These are phyloP conservation scores for Mucor indicus DNA, from an alignment of 371 early-diverging fungal genomes.

Conservation along the genomic window DNA sequence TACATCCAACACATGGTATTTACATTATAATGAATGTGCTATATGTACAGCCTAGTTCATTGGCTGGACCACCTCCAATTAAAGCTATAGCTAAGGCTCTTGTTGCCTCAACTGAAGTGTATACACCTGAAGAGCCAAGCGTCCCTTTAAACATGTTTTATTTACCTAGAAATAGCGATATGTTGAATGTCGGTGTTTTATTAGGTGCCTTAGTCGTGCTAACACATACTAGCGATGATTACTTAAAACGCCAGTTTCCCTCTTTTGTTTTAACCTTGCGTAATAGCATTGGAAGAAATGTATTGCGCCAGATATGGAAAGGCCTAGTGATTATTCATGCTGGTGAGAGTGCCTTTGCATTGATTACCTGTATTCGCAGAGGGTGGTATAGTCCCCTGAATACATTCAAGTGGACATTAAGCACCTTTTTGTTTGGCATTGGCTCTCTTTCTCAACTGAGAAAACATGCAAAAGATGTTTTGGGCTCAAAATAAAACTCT, in stretches of 20 bases:
- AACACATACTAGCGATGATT: constrained; percentile 13
- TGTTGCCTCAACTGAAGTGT: constrained; percentile 31
- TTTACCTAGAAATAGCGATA: not conserved
- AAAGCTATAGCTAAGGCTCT: constrained; percentile 43
- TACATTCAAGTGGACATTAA: constrained; percentile 33
- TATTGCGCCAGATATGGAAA: constrained; percentile 1
- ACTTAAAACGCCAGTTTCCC: constrained; percentile 19
- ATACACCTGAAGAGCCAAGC: constrained; percentile 26
- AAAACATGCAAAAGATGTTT: constrained; percentile 28
- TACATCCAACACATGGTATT: not conserved
- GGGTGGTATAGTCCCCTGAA: constrained; percentile 42
- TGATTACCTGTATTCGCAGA: constrained; percentile 28
- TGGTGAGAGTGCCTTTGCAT: constrained; percentile 18
- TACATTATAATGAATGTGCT: not conserved
- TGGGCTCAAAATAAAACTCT: not conserved
- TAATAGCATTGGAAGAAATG: constrained; percentile 3
- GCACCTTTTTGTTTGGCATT: constrained; percentile 32
- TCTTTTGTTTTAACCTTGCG: constrained; percentile 7
- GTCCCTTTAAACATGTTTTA: constrained; percentile 34
- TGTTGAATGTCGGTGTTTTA: constrained; percentile 1
- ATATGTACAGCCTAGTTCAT: constrained; percentile 34
- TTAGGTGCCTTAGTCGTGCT: constrained; percentile 14
- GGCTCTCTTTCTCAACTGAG: constrained; percentile 20
- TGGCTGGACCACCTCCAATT: constrained; percentile 36
- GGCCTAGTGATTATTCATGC: constrained; percentile 14